Evolutionary conservation across 352 stramenopile genomes (phyloP).

Genomic region (Phytophthora chlamydospora): DNA sequence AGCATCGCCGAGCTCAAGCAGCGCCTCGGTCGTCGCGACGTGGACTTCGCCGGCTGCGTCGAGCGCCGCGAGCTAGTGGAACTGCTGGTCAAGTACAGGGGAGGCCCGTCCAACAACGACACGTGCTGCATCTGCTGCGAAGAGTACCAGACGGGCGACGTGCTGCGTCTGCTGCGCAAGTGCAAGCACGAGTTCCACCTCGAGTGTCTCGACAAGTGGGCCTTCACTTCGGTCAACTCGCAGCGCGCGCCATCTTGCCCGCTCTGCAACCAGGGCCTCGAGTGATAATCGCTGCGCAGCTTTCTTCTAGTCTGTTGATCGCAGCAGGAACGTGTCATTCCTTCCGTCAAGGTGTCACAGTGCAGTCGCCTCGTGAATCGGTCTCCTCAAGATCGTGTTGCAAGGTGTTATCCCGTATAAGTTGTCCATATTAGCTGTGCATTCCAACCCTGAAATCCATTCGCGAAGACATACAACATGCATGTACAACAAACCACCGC

Average conservation of each 20-base stretch:
- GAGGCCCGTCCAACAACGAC: constrained; percentile 83
- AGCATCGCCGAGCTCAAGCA: constrained; percentile 78
- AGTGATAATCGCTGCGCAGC: constrained; percentile 32
- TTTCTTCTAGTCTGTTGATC: constrained; percentile 4
- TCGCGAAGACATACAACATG: too few relatives aligned
- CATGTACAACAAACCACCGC: too few relatives aligned
- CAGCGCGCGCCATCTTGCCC: constrained; percentile 75
- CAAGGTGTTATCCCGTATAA: constrained; percentile 16
- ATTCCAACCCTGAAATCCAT: background rate
- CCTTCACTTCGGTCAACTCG: constrained; percentile 77
- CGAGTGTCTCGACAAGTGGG: constrained; percentile 90
- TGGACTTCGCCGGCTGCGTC: constrained; percentile 64
- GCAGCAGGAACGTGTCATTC: constrained; percentile 12
- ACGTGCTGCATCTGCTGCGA: constrained; percentile 91
- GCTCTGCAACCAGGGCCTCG: constrained; percentile 82
- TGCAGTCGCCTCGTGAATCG: constrained; percentile 10
- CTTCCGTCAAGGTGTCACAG: constrained; percentile 9
- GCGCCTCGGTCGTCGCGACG: constrained; percentile 68
- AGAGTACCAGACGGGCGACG: constrained; percentile 80
- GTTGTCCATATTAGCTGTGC: constrained; percentile 6
- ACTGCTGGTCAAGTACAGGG: constrained; percentile 72
- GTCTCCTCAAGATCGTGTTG: constrained; percentile 17
- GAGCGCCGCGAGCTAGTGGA: constrained; percentile 78
- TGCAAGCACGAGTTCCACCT: constrained; percentile 91
- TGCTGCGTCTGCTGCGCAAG: constrained; percentile 76